Conservation (phyloP, 768 basidiomycete species). For the Agaricus sinodeliciosus region DNA sequence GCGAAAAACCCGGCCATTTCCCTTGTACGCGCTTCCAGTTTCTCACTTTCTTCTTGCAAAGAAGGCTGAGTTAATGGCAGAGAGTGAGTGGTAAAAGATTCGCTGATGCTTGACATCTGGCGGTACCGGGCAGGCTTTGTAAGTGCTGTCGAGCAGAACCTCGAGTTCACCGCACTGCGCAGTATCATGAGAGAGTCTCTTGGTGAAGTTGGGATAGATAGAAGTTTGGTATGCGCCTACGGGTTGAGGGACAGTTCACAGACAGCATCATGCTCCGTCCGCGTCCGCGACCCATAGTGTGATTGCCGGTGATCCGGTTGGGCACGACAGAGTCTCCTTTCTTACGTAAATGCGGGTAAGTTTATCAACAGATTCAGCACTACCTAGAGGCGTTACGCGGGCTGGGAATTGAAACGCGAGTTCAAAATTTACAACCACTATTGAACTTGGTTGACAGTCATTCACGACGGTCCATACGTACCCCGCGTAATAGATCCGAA, state of each 20-base stretch:
- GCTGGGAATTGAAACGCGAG: too few species aligned
- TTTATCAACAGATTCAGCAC: too few species aligned
- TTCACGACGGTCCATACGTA: too few species aligned
- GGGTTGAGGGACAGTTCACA: neutral
- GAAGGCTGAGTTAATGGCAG: constrained; percentile 58
- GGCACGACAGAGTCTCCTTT: too few species aligned
- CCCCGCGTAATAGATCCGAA: too few species aligned
- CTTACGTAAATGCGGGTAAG: too few species aligned
- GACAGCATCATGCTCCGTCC: neutral
- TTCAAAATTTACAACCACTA: too few species aligned
- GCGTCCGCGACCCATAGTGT: neutral
- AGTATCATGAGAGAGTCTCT: constrained; percentile 1
- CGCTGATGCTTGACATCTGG: constrained; percentile 20
- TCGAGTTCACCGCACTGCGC: constrained; percentile 2
- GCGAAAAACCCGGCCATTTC: constrained; percentile 70
- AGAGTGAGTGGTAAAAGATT: constrained; percentile 24
- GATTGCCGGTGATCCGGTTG: neutral
- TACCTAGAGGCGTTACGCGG: too few species aligned
- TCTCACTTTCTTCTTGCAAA: constrained; percentile 45
- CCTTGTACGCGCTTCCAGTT: constrained; percentile 55
- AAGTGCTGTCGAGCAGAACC: neutral
- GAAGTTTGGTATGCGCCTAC: too few species aligned
- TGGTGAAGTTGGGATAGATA: neutral
- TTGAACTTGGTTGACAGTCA: too few species aligned
- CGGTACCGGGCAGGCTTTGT: neutral